Evolutionary conservation across 2,329 filamentous ascomycete genomes (phyloP), one percentile per base, ranked within the genome.

Genomic region (Penicillium aurantiogriseum): DNA sequence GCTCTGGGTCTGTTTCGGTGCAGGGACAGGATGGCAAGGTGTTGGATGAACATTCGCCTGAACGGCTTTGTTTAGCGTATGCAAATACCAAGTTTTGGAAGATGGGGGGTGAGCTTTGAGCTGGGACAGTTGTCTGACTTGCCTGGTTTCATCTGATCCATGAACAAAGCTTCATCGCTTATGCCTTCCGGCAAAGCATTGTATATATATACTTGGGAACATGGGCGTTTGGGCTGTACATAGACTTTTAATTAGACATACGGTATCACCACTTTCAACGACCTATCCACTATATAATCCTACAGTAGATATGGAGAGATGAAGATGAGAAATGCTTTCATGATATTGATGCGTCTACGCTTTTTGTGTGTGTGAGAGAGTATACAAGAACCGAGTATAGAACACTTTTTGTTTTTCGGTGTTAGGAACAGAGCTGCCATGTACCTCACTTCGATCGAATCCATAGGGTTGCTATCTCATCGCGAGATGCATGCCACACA

Each of bases 31-130:
- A 49, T 33, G 49, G 15, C 17, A 35, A 44, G 11, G 33, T 21
- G n/a, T 31, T 42, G 25, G 45, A 58, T 45, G 57, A 63, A 19
- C 45, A 63, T 51, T 61, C 53, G 23, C 46, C 58, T 3, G 59
- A 59, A 7, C 54, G 36, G 6, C 56, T 78, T 35, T 77, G 75
- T 60, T 61, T 78, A 61, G 72, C 75, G 5, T 78, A 78, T 66
- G 76, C 74, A 10, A 73, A 78, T 60, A 77, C 75, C 19, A 65
- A 69, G 21, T 78, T 78, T 54, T 77, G 75, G 75, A 71, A 70
- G 54, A 76, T 77, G 69, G 75, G 75, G 0, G 62, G 65, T 44
- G 63, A 71, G 46, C 65, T 74, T 51, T 71, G 49, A 63, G 15
- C 10, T 21, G 46, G 50, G 51, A 51, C 23, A 40, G 49, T n/a